Conservation (phyloP, 2,329 filamentous ascomycete species). For the Hawksworthiomyces lignivorus region DNA sequence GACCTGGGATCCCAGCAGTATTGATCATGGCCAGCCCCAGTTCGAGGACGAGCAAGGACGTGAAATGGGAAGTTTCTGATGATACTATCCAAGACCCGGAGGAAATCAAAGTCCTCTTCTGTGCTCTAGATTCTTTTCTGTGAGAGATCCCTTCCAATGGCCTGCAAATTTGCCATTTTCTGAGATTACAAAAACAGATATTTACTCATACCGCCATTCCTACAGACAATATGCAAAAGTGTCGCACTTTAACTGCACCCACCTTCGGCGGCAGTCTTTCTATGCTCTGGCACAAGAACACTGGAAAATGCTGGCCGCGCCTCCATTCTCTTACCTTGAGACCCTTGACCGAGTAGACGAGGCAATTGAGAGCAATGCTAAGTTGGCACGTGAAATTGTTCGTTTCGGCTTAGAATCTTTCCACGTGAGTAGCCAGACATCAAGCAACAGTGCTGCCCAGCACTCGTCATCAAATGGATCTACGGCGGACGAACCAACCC, state of each 20-base stretch:
- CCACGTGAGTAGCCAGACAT: conserved; percentile 32
- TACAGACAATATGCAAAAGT: conserved; percentile 73
- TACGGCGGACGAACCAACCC: conserved; percentile 30
- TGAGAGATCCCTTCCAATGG: conserved; percentile 42
- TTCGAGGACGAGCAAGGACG: background rate
- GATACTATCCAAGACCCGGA: conserved; percentile 52
- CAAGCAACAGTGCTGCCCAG: conserved; percentile 4
- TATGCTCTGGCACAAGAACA: conserved; percentile 81
- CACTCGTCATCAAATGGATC: background rate
- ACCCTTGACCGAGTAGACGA: conserved; percentile 73
- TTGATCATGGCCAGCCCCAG: too few relatives aligned
- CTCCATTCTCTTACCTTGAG: conserved; percentile 76
- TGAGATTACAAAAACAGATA: background rate
- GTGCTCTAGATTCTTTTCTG: conserved; percentile 83
- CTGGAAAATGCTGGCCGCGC: conserved; percentile 71
- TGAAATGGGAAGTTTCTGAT: conserved; percentile 10
- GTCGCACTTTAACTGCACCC: conserved; percentile 85
- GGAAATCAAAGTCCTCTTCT: conserved; percentile 72
- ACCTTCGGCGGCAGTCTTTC: conserved; percentile 83
- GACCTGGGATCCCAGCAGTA: too few relatives aligned
- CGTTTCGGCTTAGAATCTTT: conserved; percentile 62
- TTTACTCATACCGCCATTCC: background rate
- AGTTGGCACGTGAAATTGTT: conserved; percentile 73
- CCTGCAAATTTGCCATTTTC: background rate
- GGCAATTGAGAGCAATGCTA: conserved; percentile 82